phyloP scores from a whole-genome alignment of 2,329 filamentous ascomycete species.

The Trichoderma brevicompactum region DNA sequence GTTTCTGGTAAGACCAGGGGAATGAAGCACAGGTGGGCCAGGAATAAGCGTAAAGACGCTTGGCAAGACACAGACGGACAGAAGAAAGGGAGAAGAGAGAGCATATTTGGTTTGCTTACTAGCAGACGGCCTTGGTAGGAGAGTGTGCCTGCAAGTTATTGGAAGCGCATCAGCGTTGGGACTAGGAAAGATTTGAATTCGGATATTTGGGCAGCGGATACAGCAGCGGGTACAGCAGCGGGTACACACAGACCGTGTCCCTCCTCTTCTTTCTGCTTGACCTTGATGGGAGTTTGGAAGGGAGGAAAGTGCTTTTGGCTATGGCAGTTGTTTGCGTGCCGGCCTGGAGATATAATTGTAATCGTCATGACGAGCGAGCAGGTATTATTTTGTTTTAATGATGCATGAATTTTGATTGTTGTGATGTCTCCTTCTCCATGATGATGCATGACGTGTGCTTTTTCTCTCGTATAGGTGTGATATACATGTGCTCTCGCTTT shows the following conservation, averaged over 20 bases:
- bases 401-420: background rate
- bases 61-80: background rate
- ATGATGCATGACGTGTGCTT: background rate
- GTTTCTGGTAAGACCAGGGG: slow-evolving; percentile 75
- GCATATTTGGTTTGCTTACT: background rate
- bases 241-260: background rate
- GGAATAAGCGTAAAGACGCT: background rate
- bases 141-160: background rate
- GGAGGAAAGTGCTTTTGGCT: slow-evolving; percentile 27
- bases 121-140: background rate
- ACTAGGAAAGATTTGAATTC: background rate
- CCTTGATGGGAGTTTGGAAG: slow-evolving; percentile 25
- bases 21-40: background rate
- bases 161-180: background rate
- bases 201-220: slow-evolving; percentile 13
- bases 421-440: background rate
- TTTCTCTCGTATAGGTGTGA: background rate
- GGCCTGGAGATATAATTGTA: slow-evolving; percentile 27
- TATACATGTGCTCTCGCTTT: too few relatives aligned
- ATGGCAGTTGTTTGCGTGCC: slow-evolving; percentile 25
- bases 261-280: slow-evolving; percentile 5
- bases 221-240: background rate
- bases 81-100: background rate
- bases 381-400: slow-evolving; percentile 16
- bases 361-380: slow-evolving; percentile 25